A percentile compares a stretch with the other conserved stretches of the same genome.
phyloP scores from a whole-genome alignment of 768 basidiomycete species.

The Favolaschia claudopus region DNA sequence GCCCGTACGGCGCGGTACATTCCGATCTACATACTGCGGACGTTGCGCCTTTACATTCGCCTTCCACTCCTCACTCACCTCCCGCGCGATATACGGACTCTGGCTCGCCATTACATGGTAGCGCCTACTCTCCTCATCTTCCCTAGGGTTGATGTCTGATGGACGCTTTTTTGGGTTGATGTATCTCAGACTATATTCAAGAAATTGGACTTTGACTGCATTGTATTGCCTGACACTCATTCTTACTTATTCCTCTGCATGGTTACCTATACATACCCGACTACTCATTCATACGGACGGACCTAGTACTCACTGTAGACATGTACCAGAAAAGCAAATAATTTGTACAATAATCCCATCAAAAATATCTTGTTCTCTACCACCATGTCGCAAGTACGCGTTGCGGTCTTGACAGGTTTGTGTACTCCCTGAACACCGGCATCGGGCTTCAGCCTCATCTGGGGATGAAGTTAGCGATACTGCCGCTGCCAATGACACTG shows the following conservation, averaged over 20 bases:
- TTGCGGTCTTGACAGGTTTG: conserved; percentile 32
- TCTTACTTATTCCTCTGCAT: too few species aligned
- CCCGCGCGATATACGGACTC: conserved; percentile 2
- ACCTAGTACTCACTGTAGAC: too few species aligned
- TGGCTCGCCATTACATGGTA: neutral
- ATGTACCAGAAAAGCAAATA: too few species aligned
- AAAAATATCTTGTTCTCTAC: neutral
- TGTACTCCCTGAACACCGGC: neutral
- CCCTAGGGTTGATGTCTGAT: too few species aligned
- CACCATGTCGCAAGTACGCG: conserved; percentile 23
- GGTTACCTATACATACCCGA: neutral
- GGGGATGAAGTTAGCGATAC: conserved; percentile 72
- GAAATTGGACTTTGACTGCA: too few species aligned
- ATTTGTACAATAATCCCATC: too few species aligned
- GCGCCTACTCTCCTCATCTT: neutral
- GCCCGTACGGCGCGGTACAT: conserved; percentile 15
- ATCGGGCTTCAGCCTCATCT: neutral
- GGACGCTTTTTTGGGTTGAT: too few species aligned
- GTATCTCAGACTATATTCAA: too few species aligned
- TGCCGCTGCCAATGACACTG: conserved; percentile 52
- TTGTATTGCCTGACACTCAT: too few species aligned
- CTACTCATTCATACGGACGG: neutral
- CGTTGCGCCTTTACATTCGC: conserved; percentile 1
- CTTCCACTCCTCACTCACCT: neutral
- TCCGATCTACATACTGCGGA: conserved; percentile 9